Conservation (phyloP, 495 filamentous ascomycete species). For the Zalerion maritima region DNA sequence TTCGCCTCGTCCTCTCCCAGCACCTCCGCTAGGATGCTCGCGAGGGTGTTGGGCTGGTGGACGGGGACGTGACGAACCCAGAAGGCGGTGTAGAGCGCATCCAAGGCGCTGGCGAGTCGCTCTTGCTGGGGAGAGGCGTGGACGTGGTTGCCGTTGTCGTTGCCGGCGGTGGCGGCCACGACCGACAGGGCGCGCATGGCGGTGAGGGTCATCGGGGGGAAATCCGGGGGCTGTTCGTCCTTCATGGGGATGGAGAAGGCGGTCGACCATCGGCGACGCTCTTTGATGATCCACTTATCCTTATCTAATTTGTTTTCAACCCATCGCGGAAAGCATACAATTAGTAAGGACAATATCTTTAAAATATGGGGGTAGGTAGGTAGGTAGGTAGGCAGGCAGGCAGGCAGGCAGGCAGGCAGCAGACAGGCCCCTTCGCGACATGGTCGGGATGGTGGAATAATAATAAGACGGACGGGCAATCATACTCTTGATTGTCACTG, state of each 20-base stretch:
- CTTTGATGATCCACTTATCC: conserved; percentile 42
- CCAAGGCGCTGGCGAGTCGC: conserved; percentile 29
- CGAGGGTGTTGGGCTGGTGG: conserved; percentile 33
- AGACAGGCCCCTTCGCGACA: too few species aligned
- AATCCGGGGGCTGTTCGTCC: conserved; percentile 33
- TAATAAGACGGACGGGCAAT: conserved; percentile 1
- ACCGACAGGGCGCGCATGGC: conserved; percentile 36
- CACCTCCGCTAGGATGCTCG: conserved; percentile 27
- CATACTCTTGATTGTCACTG: conserved; percentile 54
- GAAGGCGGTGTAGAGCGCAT: conserved; percentile 37
- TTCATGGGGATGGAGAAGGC: conserved; percentile 47
- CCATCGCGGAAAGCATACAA: conserved; percentile 2
- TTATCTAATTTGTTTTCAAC: conserved; percentile 48
- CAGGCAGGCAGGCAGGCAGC: neutral
- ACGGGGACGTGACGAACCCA: conserved; percentile 41
- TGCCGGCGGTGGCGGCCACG: conserved; percentile 9
- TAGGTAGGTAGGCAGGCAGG: too few species aligned
- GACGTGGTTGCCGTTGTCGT: conserved; percentile 12
- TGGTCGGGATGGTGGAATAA: conserved; percentile 1
- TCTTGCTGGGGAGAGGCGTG: conserved; percentile 24
- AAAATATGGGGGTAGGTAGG: neutral
- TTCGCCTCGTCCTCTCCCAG: conserved; percentile 35
- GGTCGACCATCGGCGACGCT: conserved; percentile 47
- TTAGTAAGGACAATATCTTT: neutral
- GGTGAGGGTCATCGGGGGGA: conserved; percentile 41